These are phyloP conservation scores for Phytophthora aleatoria DNA, from an alignment of 352 stramenopile genomes.

Conservation along the genomic window DNA sequence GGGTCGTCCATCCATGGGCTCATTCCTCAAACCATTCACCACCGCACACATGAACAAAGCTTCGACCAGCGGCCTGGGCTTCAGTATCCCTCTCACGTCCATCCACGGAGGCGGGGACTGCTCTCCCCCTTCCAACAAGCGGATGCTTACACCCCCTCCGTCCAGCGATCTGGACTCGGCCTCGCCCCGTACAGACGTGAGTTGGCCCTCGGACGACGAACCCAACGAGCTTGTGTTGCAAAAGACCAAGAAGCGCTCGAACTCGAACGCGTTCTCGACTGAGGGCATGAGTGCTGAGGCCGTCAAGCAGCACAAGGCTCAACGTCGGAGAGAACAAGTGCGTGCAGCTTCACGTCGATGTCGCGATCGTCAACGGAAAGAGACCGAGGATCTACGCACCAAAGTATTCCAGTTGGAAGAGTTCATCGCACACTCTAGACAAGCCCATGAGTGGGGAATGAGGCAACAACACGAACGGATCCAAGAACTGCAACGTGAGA, in stretches of 20 bases:
- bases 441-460: slow-evolving; percentile 60
- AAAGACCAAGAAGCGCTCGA: slow-evolving; percentile 21
- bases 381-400: slow-evolving; percentile 70
- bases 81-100: slow-evolving; percentile 35
- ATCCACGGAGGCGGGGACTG: slow-evolving; percentile 8
- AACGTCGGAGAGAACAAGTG: slow-evolving; percentile 66
- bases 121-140: slow-evolving; percentile 45
- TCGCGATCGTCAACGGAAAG: slow-evolving; percentile 63
- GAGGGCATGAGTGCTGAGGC: slow-evolving; percentile 52
- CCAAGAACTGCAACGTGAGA: slow-evolving; percentile 50
- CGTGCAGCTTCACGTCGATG: slow-evolving; percentile 60
- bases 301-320: slow-evolving; percentile 63
- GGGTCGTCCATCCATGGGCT: neutral
- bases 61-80: slow-evolving; percentile 21
- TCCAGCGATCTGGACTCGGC: slow-evolving; percentile 33
- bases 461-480: slow-evolving; percentile 48
- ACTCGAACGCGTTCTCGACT: slow-evolving; percentile 8
- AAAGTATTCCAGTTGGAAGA: slow-evolving; percentile 77
- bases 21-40: slow-evolving; percentile 25
- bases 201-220: slow-evolving; percentile 52
- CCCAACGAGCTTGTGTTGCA: slow-evolving; percentile 26
- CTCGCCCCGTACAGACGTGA: slow-evolving; percentile 43
- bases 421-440: slow-evolving; percentile 63
- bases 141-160: slow-evolving; percentile 40
- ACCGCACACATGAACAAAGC: slow-evolving; percentile 1